These are phyloP conservation scores for Pseudogymnoascus sp. DNA, from an alignment of 2,329 filamentous ascomycete species.

Conservation along the genomic window DNA sequence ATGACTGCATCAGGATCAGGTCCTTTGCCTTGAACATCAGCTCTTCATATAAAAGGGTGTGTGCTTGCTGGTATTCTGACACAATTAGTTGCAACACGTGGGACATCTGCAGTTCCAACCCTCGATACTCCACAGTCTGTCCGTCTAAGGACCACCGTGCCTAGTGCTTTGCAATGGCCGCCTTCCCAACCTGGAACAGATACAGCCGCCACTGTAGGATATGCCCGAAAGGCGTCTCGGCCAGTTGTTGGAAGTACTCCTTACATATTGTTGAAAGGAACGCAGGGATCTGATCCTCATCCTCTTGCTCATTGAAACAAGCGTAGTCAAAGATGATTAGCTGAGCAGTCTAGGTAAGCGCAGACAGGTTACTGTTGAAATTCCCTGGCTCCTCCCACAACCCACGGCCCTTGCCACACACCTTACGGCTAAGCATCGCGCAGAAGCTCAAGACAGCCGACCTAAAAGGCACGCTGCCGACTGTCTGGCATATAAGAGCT, in stretches of 20 bases:
- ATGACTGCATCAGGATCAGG: conserved; percentile 12
- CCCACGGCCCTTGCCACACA: too few relatives aligned
- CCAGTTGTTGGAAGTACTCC: conserved; percentile 14
- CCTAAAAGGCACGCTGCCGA: conserved; percentile 13
- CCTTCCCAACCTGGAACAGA: not conserved
- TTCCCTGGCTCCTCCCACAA: conserved; percentile 15
- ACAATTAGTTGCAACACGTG: conserved; percentile 13
- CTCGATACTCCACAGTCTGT: conserved; percentile 12
- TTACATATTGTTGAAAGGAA: conserved; percentile 14
- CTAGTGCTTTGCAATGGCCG: conserved; percentile 13
- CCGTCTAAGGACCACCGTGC: conserved; percentile 11
- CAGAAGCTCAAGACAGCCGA: conserved; percentile 15
- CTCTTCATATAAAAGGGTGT: conserved; percentile 14
- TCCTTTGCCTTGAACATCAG: conserved; percentile 10
- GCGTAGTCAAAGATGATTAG: conserved; percentile 11
- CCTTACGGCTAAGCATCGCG: conserved; percentile 5
- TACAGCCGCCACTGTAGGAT: conserved; percentile 14
- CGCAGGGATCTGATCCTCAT: conserved; percentile 14
- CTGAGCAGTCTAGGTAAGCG: conserved; percentile 12
- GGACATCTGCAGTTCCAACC: conserved; percentile 12
- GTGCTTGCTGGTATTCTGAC: conserved; percentile 13
- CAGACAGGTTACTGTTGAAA: conserved; percentile 14
- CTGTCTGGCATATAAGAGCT: conserved; percentile 14
- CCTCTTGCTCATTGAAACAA: conserved; percentile 15
- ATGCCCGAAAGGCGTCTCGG: conserved; percentile 14